Base-by-base conservation (phyloP, 106 monocot genomes). In the Dendrobium officinale region DNA sequence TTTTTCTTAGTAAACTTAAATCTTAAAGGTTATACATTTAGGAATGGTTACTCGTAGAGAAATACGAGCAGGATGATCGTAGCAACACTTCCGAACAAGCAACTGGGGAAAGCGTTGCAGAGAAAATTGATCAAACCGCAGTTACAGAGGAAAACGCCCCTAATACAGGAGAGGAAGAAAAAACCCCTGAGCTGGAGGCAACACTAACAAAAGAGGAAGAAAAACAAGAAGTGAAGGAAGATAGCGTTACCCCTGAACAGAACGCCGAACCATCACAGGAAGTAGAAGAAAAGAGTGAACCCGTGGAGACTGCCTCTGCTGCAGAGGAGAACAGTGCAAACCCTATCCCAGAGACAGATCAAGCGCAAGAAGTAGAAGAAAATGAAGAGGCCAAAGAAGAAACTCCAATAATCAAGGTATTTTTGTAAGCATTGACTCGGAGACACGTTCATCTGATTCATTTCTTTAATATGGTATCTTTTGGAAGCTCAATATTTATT, bases 81-180 rank as follows among this genome's bases (percentile, higher is more conserved):
- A 16, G 49, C 45, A 27, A 76, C 51, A 19, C 42, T 44, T 6
- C 43, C 42, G 20, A 74, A 33, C 31, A 74, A 42, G 74, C 6
- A 74, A 43, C 40, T 74, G 74, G 51, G 76, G 49, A 76, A 76
- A 42, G 22, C 51, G 45, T 13, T 76, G 26, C 27, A 48, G 18
- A 76, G n/a, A 76, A 27, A 76, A 49, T 11, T 76, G 76, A 76
- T 44, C 74, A 74, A 74, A 22, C 41, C 20, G 43, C 74, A 75
- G 75, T 40, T 45, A 0, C 47, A 45, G 75, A 22, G 75, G 75
- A 75, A 48, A 48, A 2, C 47, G 22, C 73, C 7, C 43, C 74
- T 44, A 6, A 15, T 47, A 15, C 26, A 49, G 10, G 42, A 26
- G 49, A 26, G 49, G 51, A 48, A 13, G 29, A 9, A 20, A 43